Percentiles rank a stretch among this genome's conserved stretches.
These are phyloP conservation scores for Filobasidium floriforme DNA, from an alignment of 768 basidiomycete species.

Conservation along the genomic window DNA sequence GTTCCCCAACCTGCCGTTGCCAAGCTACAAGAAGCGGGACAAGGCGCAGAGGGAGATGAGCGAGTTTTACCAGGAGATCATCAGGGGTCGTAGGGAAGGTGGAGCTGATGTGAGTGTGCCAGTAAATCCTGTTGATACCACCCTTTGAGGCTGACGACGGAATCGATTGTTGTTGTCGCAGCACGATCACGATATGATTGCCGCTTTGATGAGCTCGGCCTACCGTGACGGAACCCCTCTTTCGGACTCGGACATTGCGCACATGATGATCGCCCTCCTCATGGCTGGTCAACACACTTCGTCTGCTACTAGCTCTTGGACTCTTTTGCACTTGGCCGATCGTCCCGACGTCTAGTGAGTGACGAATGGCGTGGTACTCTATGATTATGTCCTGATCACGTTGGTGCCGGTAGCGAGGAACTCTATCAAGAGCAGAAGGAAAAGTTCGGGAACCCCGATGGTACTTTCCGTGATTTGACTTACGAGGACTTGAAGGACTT, in stretches of 20 bases:
- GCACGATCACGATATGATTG: constrained; percentile 85
- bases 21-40: constrained; percentile 82
- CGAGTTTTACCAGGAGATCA: constrained; percentile 81
- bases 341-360: constrained; percentile 67
- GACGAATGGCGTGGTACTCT: neutral
- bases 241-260: constrained; percentile 84
- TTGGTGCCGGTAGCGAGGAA: constrained; percentile 54
- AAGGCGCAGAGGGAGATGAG: constrained; percentile 86
- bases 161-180: constrained; percentile 32
- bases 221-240: constrained; percentile 75
- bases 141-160: neutral
- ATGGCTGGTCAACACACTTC: constrained; percentile 99
- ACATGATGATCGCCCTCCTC: constrained; percentile 95
- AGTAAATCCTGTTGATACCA: neutral
- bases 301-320: constrained; percentile 85
- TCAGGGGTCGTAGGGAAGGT: constrained; percentile 59
- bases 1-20: constrained; percentile 85
- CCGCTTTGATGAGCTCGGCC: constrained; percentile 69
- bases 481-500: constrained; percentile 79
- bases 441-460: constrained; percentile 69
- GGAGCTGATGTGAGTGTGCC: constrained; percentile 47
- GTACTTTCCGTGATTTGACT: constrained; percentile 66
- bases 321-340: constrained; percentile 75
- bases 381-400: neutral
- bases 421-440: constrained; percentile 85